These are phyloP conservation scores for Termitomyces titanicus DNA, from an alignment of 768 basidiomycete genomes.

Conservation along the genomic window DNA sequence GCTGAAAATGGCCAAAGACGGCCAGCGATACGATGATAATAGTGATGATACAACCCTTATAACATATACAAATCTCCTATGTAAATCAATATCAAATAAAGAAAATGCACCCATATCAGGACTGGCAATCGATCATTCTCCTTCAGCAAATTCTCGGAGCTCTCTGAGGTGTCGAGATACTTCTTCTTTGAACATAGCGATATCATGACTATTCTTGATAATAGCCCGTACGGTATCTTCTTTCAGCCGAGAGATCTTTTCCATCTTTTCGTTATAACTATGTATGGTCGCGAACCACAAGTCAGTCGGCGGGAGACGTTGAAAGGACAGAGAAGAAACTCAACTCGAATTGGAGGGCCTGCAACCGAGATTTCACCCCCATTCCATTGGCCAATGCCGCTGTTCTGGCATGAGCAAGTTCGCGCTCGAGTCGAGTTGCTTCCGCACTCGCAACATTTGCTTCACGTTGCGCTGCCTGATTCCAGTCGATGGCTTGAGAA, in stretches of 20 bases:
- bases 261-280: slow-evolving; percentile 78
- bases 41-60: not conserved
- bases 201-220: slow-evolving; percentile 81
- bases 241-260: slow-evolving; percentile 67
- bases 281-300: slow-evolving; percentile 22
- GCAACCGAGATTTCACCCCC: slow-evolving; percentile 74
- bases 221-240: slow-evolving; percentile 81
- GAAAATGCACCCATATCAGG: not conserved
- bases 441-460: slow-evolving; percentile 63
- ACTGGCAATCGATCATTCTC: slow-evolving; percentile 1
- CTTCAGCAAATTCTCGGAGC: slow-evolving; percentile 62
- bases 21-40: no score
- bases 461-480: slow-evolving; percentile 75
- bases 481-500: not conserved
- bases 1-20: no score
- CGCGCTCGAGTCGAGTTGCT: slow-evolving; percentile 63
- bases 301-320: slow-evolving; percentile 1
- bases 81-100: no score
- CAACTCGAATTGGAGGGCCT: slow-evolving; percentile 75
- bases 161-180: slow-evolving; percentile 68
- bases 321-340: slow-evolving; percentile 21
- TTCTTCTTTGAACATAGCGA: slow-evolving; percentile 77
- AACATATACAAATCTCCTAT: not conserved
- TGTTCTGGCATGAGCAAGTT: slow-evolving; percentile 69
- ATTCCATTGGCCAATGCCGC: slow-evolving; percentile 80